phyloP scores from a whole-genome alignment of 257 asterid species.

The Ajuga chamaepitys region DNA sequence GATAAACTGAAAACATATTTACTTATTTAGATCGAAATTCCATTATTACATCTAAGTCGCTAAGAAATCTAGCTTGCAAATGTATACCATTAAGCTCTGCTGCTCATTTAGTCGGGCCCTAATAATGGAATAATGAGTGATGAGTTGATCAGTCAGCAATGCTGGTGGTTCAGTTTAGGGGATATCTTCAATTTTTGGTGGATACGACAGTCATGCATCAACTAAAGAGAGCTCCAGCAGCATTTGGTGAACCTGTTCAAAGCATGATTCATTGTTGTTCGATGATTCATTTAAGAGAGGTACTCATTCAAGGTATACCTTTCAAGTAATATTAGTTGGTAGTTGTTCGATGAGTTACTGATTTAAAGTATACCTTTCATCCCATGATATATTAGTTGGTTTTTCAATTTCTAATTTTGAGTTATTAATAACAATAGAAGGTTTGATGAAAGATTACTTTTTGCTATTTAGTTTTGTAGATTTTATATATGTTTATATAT shows the following conservation, averaged over 20 bases:
- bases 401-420: too few species aligned
- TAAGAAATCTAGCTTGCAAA: too few species aligned
- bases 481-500: too few species aligned
- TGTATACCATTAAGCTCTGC: too few species aligned
- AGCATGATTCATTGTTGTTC: slow-evolving; percentile 48
- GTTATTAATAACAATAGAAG: too few species aligned
- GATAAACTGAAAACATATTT: not conserved
- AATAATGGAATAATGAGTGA: slow-evolving; percentile 1
- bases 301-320: slow-evolving; percentile 11
- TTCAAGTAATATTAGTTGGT: not conserved
- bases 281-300: slow-evolving; percentile 82
- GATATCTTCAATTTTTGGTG: slow-evolving; percentile 83
- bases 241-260: slow-evolving; percentile 49
- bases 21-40: not conserved
- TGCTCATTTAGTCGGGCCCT: not conserved
- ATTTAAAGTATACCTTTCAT: too few species aligned
- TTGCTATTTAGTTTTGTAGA: too few species aligned
- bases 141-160: slow-evolving; percentile 39
- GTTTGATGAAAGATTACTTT: too few species aligned
- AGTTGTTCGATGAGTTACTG: too few species aligned
- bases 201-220: slow-evolving; percentile 41
- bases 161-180: slow-evolving; percentile 72
- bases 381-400: too few species aligned
- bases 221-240: slow-evolving; percentile 44
- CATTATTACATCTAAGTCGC: not conserved